These are phyloP conservation scores for Amphibolis antarctica DNA, from an alignment of 106 monocot species.

Conservation along the genomic window DNA sequence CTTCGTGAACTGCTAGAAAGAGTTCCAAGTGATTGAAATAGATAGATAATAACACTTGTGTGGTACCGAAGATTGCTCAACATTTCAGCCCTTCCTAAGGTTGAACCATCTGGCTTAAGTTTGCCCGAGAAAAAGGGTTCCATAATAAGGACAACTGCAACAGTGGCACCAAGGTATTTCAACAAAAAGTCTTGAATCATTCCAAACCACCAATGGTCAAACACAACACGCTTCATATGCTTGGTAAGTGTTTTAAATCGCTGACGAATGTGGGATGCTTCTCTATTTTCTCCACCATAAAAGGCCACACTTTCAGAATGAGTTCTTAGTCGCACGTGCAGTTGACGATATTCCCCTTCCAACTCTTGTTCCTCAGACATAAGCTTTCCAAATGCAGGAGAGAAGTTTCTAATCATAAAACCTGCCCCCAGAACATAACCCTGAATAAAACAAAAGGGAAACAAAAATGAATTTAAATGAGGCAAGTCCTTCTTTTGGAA, in stretches of 20 bases:
- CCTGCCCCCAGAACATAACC: conserved; percentile 94
- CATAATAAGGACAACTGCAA: conserved; percentile 88
- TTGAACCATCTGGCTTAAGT: conserved; percentile 85
- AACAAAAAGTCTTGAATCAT: conserved; percentile 97
- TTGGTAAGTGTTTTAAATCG: conserved; percentile 59
- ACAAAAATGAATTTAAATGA: not conserved
- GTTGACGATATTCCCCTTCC: conserved; percentile 96
- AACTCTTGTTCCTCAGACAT: conserved; percentile 96
- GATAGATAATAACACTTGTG: conserved; percentile 95
- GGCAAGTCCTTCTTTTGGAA: too few relatives aligned
- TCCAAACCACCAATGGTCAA: conserved; percentile 98
- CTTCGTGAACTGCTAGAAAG: conserved; percentile 73
- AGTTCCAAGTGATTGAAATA: conserved; percentile 94
- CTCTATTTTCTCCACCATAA: conserved; percentile 93
- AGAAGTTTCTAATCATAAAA: conserved; percentile 71
- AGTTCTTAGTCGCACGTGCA: conserved; percentile 86
- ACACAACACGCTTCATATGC: conserved; percentile 76
- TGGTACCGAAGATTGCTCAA: conserved; percentile 98
- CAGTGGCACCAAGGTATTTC: conserved; percentile 97
- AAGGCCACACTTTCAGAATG: conserved; percentile 97
- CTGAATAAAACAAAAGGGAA: conserved; percentile 28
- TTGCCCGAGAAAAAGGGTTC: conserved; percentile 97
- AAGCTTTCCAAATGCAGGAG: conserved; percentile 92
- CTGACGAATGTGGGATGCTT: conserved; percentile 60
- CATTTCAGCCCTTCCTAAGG: conserved; percentile 98